Base-by-base conservation (phyloP, 2,329 filamentous ascomycete genomes). In the Alternaria postmessia region DNA sequence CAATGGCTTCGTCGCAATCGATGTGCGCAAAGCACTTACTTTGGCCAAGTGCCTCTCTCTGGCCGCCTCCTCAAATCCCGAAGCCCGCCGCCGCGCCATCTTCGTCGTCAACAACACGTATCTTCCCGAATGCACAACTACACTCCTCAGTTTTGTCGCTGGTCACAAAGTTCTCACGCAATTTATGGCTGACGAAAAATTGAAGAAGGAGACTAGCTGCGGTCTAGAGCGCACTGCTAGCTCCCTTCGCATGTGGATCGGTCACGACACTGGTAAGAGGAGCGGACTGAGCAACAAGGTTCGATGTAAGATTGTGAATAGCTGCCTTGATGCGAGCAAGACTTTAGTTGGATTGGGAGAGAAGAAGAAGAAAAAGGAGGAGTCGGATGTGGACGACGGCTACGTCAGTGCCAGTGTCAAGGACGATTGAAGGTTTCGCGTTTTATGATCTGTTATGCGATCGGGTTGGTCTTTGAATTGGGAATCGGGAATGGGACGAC, bases 31-130 rank as follows among this genome's bases (percentile, higher is more conserved):
- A 53, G 84, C 86, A 4, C 82, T 88, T 39, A 86, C 85, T 7
- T 81, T 88, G 43, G 86, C 86, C 11, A 88, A 88, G 76, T 85
- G 87, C 57, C 82, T 86, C 1, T 81, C 82, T 4, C 81, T 88
- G 9, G 74, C 84, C 44, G 79, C 81, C 4, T 80, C 71, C 61
- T 72, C 75, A 63, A 67, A 68, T 20, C 55, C 61, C 3, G 61
- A 75, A 24, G 79, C 80, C 8, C 79, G 75, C 24, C 63, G 69
- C 20, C 75, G 78, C 16, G 81, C 81, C 11, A 68, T 76, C 24
- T 72, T 70, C 16, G 74, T 79, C 4, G 67, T 84, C 59, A 80
- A 80, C 57, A 77, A 74, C 55, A 77, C 78, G 3, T 76, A 75
- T 52, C 72, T 83, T 5, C 70, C 77, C 26, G 76, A 79, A 36